These are phyloP conservation scores for Phytophthora sansomeana DNA, from an alignment of 352 stramenopile genomes.

Conservation along the genomic window DNA sequence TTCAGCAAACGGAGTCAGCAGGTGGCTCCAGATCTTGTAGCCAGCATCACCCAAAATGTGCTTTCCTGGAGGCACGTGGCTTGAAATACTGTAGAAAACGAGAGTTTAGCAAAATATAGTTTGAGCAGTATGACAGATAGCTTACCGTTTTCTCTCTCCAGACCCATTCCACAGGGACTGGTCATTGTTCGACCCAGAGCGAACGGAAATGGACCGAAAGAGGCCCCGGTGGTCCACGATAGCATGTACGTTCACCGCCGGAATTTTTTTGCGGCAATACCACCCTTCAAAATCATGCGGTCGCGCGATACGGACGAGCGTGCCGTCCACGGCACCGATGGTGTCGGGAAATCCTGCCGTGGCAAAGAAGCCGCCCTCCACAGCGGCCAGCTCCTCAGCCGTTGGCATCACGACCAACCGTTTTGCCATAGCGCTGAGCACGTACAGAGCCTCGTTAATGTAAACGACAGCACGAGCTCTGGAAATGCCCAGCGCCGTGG, in stretches of 20 bases:
- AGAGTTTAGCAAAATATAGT: too few relatives aligned
- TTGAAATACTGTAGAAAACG: background rate
- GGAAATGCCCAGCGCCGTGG: constrained; percentile 19
- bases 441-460: constrained; percentile 24
- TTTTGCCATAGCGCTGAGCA: constrained; percentile 3
- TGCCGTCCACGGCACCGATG: constrained; percentile 16
- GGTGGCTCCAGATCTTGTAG: constrained; percentile 19
- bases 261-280: constrained; percentile 28
- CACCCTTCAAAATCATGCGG: constrained; percentile 29
- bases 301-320: constrained; percentile 15
- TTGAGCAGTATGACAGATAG: background rate
- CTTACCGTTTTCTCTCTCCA: constrained; percentile 15
- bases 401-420: background rate
- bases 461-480: constrained; percentile 18
- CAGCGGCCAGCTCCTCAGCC: background rate
- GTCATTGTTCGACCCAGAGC: constrained; percentile 25
- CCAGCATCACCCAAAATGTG: constrained; percentile 15
- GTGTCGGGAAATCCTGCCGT: constrained; percentile 21
- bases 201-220: constrained; percentile 30
- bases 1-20: constrained; percentile 22
- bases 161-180: constrained; percentile 32
- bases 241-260: constrained; percentile 29
- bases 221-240: constrained; percentile 16
- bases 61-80: constrained; percentile 11
- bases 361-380: constrained; percentile 6